Conservation (phyloP, 495 filamentous ascomycete genomes). For the Annulohypoxylon stygium region DNA sequence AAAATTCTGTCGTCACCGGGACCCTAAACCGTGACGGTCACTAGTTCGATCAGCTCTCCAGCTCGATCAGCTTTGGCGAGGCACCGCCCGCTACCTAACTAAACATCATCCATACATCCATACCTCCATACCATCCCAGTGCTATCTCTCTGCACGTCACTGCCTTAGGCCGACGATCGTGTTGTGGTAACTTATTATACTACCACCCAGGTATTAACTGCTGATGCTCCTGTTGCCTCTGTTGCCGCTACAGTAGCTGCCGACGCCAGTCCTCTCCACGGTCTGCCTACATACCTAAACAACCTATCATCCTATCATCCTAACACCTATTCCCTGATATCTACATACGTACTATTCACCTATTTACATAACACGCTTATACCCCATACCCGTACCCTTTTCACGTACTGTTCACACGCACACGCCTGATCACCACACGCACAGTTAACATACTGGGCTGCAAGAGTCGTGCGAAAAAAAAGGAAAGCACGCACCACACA, state of each 20-base stretch:
- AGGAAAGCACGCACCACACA: conserved; percentile 13
- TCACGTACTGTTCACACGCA: conserved; percentile 1
- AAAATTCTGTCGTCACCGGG: conserved; percentile 48
- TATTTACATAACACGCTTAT: conserved; percentile 8
- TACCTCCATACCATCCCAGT: too few relatives aligned
- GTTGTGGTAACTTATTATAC: conserved; percentile 12
- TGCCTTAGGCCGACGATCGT: conserved; percentile 43
- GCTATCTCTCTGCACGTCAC: conserved; percentile 42
- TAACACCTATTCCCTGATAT: background rate
- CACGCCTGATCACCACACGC: background rate
- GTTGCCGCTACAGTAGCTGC: conserved; percentile 6
- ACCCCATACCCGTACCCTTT: background rate
- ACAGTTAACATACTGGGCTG: conserved; percentile 1
- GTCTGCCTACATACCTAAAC: background rate
- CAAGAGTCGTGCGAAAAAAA: conserved; percentile 15
- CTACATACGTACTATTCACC: background rate
- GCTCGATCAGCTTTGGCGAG: conserved; percentile 28
- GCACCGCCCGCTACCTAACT: conserved; percentile 23
- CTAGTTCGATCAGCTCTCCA: conserved; percentile 37
- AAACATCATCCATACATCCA: conserved; percentile 30
- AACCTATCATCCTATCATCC: too few relatives aligned
- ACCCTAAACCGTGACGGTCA: conserved; percentile 42
- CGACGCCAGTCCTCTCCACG: background rate
- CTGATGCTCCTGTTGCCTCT: conserved; percentile 6
- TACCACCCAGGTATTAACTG: conserved; percentile 8